These are phyloP conservation scores for Ascochyta pisi DNA, from an alignment of 2,329 filamentous ascomycete species.

Conservation along the genomic window DNA sequence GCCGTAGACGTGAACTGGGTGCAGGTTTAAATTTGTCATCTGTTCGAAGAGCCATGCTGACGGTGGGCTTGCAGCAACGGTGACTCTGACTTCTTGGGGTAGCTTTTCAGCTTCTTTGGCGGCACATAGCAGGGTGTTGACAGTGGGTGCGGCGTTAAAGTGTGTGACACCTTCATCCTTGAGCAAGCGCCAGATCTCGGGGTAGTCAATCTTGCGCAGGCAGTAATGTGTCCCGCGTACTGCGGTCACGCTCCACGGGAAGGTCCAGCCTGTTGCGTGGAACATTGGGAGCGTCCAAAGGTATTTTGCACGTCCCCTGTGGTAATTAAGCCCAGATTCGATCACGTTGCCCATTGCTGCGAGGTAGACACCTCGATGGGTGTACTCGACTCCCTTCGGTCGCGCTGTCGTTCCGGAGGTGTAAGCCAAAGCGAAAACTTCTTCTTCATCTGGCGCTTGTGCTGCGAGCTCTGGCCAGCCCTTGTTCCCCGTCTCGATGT, in stretches of 20 bases:
- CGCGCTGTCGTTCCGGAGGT: constrained; percentile 91
- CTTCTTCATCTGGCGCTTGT: constrained; percentile 77
- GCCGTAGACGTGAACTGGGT: constrained; percentile 93
- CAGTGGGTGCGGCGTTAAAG: constrained; percentile 94
- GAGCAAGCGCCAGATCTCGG: constrained; percentile 86
- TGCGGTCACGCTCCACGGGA: constrained; percentile 91
- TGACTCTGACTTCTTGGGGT: constrained; percentile 77
- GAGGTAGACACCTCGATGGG: constrained; percentile 85
- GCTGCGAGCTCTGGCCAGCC: constrained; percentile 81
- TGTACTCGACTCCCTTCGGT: constrained; percentile 93
- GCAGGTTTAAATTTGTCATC: constrained; percentile 86
- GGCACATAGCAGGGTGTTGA: constrained; percentile 91
- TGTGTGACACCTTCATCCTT: constrained; percentile 90
- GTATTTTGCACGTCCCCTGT: constrained; percentile 75
- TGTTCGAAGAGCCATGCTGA: constrained; percentile 89
- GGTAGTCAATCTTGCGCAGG: constrained; percentile 92
- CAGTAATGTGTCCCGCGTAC: constrained; percentile 95
- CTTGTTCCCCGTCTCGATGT: constrained; percentile 67
- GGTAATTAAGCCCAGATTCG: constrained; percentile 82
- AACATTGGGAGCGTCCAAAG: constrained; percentile 94
- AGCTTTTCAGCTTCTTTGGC: constrained; percentile 76
- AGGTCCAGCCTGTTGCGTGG: constrained; percentile 77
- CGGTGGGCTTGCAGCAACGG: constrained; percentile 90
- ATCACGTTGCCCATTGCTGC: constrained; percentile 85
- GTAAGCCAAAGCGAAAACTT: constrained; percentile 85